Conservation (phyloP, 23 red algal species). For the Pyropia haitanensis region DNA sequence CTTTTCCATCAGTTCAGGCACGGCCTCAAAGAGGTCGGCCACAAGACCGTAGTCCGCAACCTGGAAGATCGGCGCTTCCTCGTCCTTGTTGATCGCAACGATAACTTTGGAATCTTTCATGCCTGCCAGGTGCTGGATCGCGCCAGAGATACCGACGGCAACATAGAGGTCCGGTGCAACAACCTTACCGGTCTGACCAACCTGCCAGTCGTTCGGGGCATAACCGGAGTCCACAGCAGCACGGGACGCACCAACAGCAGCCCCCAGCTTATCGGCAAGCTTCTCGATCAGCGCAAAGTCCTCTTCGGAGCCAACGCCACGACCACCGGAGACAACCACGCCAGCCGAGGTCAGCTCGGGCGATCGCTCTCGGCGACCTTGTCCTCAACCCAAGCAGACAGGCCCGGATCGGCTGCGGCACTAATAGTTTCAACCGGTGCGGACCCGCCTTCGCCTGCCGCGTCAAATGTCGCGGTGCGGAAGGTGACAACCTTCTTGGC, state of each 20-base stretch:
- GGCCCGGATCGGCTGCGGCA: background rate
- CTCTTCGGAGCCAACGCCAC: conserved; percentile 63
- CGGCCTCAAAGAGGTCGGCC: conserved; percentile 85
- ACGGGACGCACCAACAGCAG: conserved; percentile 80
- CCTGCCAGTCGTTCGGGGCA: conserved; percentile 88
- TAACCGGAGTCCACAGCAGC: conserved; percentile 86
- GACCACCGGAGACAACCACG: conserved; percentile 82
- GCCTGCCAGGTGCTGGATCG: conserved; percentile 96
- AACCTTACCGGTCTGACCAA: conserved; percentile 91
- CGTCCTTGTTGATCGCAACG: conserved; percentile 96
- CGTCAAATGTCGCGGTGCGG: conserved; percentile 60
- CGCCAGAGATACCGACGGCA: conserved; percentile 77
- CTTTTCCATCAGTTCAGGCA: conserved; percentile 63
- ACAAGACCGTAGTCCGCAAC: conserved; percentile 93
- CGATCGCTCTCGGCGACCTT: conserved; percentile 20
- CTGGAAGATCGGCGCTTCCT: conserved; percentile 92
- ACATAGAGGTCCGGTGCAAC: conserved; percentile 92
- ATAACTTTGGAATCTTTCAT: conserved; percentile 95
- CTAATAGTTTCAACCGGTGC: conserved; percentile 7
- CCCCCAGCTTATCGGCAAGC: conserved; percentile 66
- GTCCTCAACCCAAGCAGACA: conserved; percentile 41
- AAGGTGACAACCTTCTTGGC: conserved; percentile 48
- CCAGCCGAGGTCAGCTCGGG: conserved; percentile 55
- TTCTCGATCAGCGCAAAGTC: conserved; percentile 76
- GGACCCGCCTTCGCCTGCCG: conserved; percentile 5